Percentiles rank a stretch among this genome's conserved stretches.
Conservation (phyloP, 106 monocot species). For the Narthecium ossifragum region DNA sequence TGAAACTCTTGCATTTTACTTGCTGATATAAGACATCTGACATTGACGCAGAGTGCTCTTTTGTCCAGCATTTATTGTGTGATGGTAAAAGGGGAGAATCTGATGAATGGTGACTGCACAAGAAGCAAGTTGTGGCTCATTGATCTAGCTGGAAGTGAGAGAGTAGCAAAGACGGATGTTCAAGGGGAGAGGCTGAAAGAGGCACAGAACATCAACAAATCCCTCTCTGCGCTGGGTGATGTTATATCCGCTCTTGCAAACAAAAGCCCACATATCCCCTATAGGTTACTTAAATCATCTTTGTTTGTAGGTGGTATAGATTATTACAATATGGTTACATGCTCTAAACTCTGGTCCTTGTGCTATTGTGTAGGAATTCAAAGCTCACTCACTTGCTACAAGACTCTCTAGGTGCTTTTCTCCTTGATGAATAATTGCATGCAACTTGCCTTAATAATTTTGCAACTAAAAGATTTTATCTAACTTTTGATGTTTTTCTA, state of each 20-base stretch:
- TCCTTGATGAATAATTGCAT: not conserved
- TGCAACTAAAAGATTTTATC: no score
- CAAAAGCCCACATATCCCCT: slow-evolving; percentile 87
- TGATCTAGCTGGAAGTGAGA: slow-evolving; percentile 91
- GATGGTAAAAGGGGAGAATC: slow-evolving; percentile 79
- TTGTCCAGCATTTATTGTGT: slow-evolving; percentile 60
- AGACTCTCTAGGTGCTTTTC: slow-evolving; percentile 73
- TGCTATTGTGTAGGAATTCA: slow-evolving; percentile 66
- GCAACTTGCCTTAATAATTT: no score
- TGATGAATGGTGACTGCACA: slow-evolving; percentile 77
- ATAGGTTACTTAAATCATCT: slow-evolving; percentile 38
- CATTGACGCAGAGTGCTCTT: not conserved
- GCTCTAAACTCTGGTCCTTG: no score
- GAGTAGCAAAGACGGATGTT: slow-evolving; percentile 85
- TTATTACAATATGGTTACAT: no score
- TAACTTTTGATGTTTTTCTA: no score
- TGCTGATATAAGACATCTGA: not conserved
- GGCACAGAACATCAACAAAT: slow-evolving; percentile 87
- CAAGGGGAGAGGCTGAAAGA: slow-evolving; percentile 92
- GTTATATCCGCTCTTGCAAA: slow-evolving; percentile 93
- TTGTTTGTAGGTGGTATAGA: not conserved
- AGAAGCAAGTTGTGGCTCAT: slow-evolving; percentile 88
- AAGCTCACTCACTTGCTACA: slow-evolving; percentile 93
- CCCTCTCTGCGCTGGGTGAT: slow-evolving; percentile 94
- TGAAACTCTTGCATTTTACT: not conserved